Conservation (phyloP, 768 basidiomycete genomes). For the Cystoderma amianthinum region DNA sequence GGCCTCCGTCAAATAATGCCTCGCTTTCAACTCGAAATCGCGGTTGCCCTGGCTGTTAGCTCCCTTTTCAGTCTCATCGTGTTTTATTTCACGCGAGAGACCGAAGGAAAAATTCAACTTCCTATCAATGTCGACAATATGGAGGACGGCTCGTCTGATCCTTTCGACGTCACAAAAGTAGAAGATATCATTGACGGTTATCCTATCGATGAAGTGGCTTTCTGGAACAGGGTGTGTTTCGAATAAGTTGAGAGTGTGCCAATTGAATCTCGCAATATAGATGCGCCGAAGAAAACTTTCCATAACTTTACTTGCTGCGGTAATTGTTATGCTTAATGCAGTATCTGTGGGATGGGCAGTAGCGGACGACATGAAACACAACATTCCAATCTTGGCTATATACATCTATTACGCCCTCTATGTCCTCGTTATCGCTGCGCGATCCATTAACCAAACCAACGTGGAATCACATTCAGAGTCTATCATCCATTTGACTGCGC, state of each 20-base stretch:
- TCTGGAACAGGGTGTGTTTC: slow-evolving; percentile 21
- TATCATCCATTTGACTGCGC: slow-evolving; percentile 52
- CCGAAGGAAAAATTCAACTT: slow-evolving; percentile 37
- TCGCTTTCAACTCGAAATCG: slow-evolving; percentile 51
- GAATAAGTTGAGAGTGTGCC: neutral
- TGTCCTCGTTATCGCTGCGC: slow-evolving; percentile 40
- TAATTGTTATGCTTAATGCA: slow-evolving; percentile 43
- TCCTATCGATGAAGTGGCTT: slow-evolving; percentile 21
- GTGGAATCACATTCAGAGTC: slow-evolving; percentile 36
- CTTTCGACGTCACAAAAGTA: slow-evolving; percentile 49
- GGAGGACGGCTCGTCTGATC: slow-evolving; percentile 12
- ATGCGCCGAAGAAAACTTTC: slow-evolving; percentile 53
- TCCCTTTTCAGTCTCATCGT: slow-evolving; percentile 37
- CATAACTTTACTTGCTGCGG: slow-evolving; percentile 36
- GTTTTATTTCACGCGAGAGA: slow-evolving; percentile 30
- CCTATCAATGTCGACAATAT: slow-evolving; percentile 13
- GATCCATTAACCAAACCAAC: slow-evolving; percentile 42
- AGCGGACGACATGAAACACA: slow-evolving; percentile 17
- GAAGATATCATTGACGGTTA: slow-evolving; percentile 44
- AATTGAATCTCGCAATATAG: slow-evolving; percentile 22
- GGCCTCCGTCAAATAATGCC: slow-evolving; percentile 42
- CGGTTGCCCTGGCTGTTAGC: slow-evolving; percentile 34
- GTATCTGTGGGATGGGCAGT: slow-evolving; percentile 50
- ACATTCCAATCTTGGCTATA: slow-evolving; percentile 32
- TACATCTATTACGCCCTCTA: slow-evolving; percentile 56